Base-by-base conservation (phyloP, 345 rosid species). In the Eutrema japonicum region DNA sequence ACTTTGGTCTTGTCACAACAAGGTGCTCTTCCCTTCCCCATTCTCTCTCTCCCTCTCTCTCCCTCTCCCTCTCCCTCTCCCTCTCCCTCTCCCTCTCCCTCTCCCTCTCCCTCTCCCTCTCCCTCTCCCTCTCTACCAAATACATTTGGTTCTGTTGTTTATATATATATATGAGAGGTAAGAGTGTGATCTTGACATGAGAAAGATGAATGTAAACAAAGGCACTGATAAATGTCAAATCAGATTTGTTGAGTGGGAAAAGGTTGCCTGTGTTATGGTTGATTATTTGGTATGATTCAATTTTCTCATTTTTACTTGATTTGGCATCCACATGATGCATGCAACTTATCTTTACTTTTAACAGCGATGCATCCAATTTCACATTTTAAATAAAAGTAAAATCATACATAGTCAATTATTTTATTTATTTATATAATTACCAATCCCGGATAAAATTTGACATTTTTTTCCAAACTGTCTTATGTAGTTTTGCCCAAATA, bases 11-110 rank as follows among this genome's bases (percentile, higher is more conserved):
- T 95, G 60, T 92, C 96, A 73, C 99, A 95, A 58, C 99, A 95
- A 1, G 96, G 97, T 10, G 99, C 89, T 80, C 99, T 86, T 68
- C 99, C 96, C 56, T 79, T 89, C 0, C 96, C 92, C 97, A 91
- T 91, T 41, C 10, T 22, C 6, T 65, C 30, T 65, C 27, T 55
- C 14, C 8, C 36, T 42, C 52, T 6, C 26, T 10, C 35, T n/a
- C n/a, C n/a, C n/a, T n/a, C n/a, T n/a, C n/a, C n/a, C n/a, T n/a
- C n/a, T n/a, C 71, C n/a, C n/a, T n/a, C 53, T n/a, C 8, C 71
- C 10, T 65, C 47, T 46, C 53, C 63, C 69, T 53, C 49, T 14
- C 71, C n/a, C n/a, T 41, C 10, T 22, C 6, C 62, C 30, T 65
- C 27, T 55, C 14, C 8, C 36, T 41, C 10, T 22, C 6, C 62